Evolutionary conservation across 2,329 filamentous ascomycete genomes (phyloP).

Genomic region (Phoma sp.): DNA sequence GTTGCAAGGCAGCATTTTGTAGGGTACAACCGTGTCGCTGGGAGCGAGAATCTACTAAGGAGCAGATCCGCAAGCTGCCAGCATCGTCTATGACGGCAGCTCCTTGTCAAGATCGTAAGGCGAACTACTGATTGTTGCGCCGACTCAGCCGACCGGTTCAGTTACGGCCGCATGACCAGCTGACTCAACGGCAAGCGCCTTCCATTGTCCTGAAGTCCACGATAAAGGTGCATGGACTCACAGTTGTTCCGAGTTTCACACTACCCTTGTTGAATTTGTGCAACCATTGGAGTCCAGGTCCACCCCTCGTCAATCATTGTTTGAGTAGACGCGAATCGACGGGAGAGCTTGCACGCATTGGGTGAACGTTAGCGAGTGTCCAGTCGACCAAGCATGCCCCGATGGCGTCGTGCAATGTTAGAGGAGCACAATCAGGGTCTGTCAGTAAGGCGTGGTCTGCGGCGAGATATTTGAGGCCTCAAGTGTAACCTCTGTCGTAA

Average conservation of each 20-base stretch:
- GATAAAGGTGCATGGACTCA: neutral
- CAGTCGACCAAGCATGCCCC: neutral
- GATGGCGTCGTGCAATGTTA: neutral
- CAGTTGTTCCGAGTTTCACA: neutral
- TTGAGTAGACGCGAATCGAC: neutral
- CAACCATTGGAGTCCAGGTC: neutral
- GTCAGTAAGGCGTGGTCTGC: neutral
- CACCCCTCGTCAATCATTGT: neutral
- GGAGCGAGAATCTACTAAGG: neutral
- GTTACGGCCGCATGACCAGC: slow-evolving; percentile 5
- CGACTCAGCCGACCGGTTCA: neutral
- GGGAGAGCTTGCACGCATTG: slow-evolving; percentile 20
- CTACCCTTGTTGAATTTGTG: neutral
- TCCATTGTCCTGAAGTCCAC: neutral
- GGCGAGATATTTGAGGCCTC: neutral
- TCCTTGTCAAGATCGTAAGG: neutral
- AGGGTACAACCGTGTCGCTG: neutral
- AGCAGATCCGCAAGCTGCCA: neutral
- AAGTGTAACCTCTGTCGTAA: neutral
- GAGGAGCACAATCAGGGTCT: neutral
- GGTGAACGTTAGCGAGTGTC: slow-evolving; percentile 18
- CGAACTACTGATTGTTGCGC: neutral
- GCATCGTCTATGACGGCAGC: neutral
- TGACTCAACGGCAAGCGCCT: neutral
- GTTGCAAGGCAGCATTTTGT: neutral